A percentile compares a stretch with the other conserved stretches of the same genome.
Evolutionary conservation across 2,329 filamentous ascomycete genomes (phyloP).

Genomic region (Chrysoporthe deuterocubensis): DNA sequence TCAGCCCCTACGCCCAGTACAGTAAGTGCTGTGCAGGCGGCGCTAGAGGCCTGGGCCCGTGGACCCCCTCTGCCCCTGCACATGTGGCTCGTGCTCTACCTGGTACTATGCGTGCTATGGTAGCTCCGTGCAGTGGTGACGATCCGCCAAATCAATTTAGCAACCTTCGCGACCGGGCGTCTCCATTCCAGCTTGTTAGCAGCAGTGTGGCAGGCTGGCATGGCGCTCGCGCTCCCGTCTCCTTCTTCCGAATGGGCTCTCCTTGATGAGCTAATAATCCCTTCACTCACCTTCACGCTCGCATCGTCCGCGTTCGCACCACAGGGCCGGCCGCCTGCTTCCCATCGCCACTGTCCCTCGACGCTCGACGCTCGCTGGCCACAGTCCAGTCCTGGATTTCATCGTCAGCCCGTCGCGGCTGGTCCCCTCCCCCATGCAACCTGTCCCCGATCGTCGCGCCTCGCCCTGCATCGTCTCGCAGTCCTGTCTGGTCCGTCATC

Average conservation of each 20-base stretch:
- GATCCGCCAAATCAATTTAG: constrained; percentile 15
- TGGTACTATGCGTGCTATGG: no score
- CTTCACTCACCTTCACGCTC: background rate
- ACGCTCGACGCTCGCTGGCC: background rate
- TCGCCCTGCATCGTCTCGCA: constrained; percentile 4
- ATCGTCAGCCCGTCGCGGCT: background rate
- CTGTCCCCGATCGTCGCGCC: background rate
- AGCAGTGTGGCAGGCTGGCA: background rate
- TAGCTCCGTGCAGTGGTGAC: constrained; percentile 6
- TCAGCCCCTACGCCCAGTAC: no score
- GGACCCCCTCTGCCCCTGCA: background rate
- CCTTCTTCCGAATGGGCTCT: background rate
- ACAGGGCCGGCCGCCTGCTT: background rate
- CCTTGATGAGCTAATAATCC: background rate
- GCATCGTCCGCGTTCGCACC: background rate
- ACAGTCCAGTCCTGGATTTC: background rate
- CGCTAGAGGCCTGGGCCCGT: no score
- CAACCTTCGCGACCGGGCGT: constrained; percentile 12
- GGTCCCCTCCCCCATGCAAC: background rate
- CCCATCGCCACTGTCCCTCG: background rate
- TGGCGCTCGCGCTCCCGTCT: background rate
- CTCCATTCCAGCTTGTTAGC: background rate
- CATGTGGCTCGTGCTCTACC: background rate
- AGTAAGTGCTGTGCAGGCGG: no score
- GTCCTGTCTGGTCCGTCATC: constrained; percentile 5